Base-by-base conservation (phyloP, 495 filamentous ascomycete genomes). In the Lasiosphaeriaceae sp. region DNA sequence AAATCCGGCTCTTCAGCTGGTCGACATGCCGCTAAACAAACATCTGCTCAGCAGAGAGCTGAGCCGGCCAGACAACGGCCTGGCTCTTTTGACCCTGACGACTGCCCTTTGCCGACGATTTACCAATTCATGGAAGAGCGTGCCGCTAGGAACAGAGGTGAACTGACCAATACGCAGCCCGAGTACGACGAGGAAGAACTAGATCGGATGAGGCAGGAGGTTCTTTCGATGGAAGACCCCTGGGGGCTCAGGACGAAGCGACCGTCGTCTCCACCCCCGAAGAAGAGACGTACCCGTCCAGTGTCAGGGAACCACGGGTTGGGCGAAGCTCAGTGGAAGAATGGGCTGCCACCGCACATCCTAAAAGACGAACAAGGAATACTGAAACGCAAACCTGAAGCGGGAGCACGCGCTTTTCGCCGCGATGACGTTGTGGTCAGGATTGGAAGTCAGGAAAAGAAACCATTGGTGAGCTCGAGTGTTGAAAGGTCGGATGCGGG, bases 361-460 rank as follows among this genome's bases (percentile, higher is more conserved):
- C 21, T 54, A 11, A 34, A 21, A 19, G 19, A 34, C 39, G 51
- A 35, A 1, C n/a, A 39, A 7, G 45, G 24, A 2, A 17, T 41
- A 12, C 11, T 19, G 2, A 57, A 26, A 52, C 47, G 47, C 43
- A 44, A 17, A 44, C 50, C 34, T 34, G 19, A 47, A 41, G 17
- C 47, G 6, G 16, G 29, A 16, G 17, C 37, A 21, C 45, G 20
- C 39, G 31, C 24, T 11, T 46, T 62, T 16, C 34, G 41, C 26
- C 50, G 54, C 17, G 43, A 59, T 2, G 57, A 65, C 37, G 58
- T 75, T 20, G 68, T 35, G 44, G 67, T 77, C 17, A 72, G 61
- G 34, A 64, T 77, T 45, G 73, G 73, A 5, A 75, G 67, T 45
- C 72, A 71, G 51, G 71, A 71, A 35, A 71, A 66, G 50, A 57